phyloP scores from a whole-genome alignment of 305 asterid genomes.

The Fraxinus sp. region DNA sequence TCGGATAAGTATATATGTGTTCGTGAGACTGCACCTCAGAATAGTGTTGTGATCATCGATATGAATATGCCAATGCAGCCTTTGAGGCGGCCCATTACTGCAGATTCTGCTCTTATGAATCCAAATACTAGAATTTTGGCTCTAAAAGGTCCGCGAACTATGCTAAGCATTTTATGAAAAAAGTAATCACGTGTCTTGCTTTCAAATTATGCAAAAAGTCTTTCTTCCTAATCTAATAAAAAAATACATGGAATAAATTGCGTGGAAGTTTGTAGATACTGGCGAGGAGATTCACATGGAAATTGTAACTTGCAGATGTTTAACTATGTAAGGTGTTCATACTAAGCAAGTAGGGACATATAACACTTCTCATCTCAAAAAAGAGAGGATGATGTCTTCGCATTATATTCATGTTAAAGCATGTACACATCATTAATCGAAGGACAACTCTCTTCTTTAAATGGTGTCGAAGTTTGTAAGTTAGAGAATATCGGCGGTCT shows the following conservation, averaged over 20 bases:
- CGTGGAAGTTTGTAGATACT: not conserved
- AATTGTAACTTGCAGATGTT: not conserved
- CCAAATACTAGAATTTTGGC: constrained; percentile 87
- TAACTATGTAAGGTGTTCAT: not conserved
- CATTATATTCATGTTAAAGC: not conserved
- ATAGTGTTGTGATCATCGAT: constrained; percentile 91
- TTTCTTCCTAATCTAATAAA: not conserved
- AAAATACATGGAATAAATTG: not conserved
- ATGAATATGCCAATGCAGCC: constrained; percentile 98
- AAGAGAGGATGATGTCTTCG: not conserved
- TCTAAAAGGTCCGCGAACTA: constrained; percentile 56
- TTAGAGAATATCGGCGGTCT: not conserved
- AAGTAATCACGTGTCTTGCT: not conserved
- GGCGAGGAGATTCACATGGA: not conserved
- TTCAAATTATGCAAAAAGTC: not conserved
- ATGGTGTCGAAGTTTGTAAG: constrained; percentile 2
- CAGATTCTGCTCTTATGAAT: constrained; percentile 99
- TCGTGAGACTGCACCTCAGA: constrained; percentile 94
- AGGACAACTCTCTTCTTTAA: not conserved
- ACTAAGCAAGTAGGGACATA: not conserved
- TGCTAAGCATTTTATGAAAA: not conserved
- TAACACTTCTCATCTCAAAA: not conserved
- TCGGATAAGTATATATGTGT: constrained; percentile 95
- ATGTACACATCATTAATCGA: not conserved
- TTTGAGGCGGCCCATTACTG: constrained; percentile 95